Evolutionary conservation across 148 eudicot genomes (phyloP).

Genomic region (Camellia japonica): DNA sequence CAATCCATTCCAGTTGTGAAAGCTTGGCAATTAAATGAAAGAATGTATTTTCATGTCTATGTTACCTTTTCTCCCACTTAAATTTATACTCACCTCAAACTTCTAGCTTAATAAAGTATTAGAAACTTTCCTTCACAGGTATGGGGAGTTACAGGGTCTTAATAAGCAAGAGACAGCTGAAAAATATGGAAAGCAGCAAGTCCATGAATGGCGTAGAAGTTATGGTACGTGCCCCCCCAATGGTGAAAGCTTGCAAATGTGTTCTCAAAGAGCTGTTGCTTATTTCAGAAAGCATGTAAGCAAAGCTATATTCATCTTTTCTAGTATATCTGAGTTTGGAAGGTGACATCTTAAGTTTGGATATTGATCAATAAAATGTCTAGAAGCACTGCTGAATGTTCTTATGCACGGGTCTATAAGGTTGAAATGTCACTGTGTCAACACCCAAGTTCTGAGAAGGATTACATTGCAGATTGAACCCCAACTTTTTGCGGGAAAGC

Average conservation of each 20-base stretch:
- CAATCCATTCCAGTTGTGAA: constrained; percentile 43
- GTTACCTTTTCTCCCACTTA: background rate
- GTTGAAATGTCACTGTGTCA: background rate
- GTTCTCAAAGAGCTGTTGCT: constrained; percentile 50
- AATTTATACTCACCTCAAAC: background rate
- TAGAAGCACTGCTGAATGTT: background rate
- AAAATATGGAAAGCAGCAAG: constrained; percentile 49
- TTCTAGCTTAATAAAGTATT: background rate
- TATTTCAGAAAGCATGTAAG: constrained; percentile 55
- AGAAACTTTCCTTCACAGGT: constrained; percentile 31
- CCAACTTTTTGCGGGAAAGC: constrained; percentile 41
- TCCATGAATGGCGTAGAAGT: constrained; percentile 56
- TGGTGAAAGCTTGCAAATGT: constrained; percentile 65
- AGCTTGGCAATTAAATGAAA: constrained; percentile 60
- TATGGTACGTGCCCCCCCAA: constrained; percentile 49
- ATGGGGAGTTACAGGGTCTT: constrained; percentile 58
- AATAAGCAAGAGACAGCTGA: constrained; percentile 54
- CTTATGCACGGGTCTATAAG: background rate
- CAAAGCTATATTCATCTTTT: background rate
- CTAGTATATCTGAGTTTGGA: background rate
- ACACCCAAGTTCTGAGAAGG: constrained; percentile 8
- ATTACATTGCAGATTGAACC: constrained; percentile 48
- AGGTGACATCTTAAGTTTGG: background rate
- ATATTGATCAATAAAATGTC: background rate
- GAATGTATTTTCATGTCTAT: constrained; percentile 35